Evolutionary conservation across 2,329 filamentous ascomycete genomes (phyloP).

Genomic region (Clonostachys byssicola): DNA sequence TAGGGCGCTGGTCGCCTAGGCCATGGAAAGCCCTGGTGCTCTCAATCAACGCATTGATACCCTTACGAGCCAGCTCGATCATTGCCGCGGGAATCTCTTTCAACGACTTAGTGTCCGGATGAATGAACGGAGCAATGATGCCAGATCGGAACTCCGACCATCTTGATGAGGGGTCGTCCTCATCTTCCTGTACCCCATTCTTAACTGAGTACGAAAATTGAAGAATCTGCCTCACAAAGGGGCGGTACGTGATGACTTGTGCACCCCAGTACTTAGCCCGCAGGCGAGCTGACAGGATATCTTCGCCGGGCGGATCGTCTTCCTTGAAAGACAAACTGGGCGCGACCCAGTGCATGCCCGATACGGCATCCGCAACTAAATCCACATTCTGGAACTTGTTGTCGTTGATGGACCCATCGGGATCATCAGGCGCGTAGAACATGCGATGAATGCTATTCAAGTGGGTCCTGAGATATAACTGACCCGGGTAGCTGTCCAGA

Average conservation of each 20-base stretch:
- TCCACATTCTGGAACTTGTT: constrained; percentile 41
- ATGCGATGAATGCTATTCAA: constrained; percentile 59
- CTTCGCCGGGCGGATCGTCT: constrained; percentile 62
- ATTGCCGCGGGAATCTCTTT: constrained; percentile 39
- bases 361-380: constrained; percentile 36
- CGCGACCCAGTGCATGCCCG: constrained; percentile 40
- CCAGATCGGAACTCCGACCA: constrained; percentile 27
- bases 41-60: constrained; percentile 71
- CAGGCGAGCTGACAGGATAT: constrained; percentile 79
- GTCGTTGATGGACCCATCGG: constrained; percentile 17
- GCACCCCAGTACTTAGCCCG: constrained; percentile 95
- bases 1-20: constrained; percentile 60
- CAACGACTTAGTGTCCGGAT: constrained; percentile 25
- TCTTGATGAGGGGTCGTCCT: constrained; percentile 19
- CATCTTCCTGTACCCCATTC: constrained; percentile 16
- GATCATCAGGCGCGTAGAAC: constrained; percentile 44
- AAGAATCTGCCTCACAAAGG: constrained; percentile 60
- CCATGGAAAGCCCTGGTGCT: constrained; percentile 80
- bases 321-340: constrained; percentile 55
- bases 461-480: constrained; percentile 60
- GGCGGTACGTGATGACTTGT: constrained; percentile 82
- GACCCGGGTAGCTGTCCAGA: constrained; percentile 56
- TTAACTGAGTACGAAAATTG: constrained; percentile 26
- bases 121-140: constrained; percentile 28
- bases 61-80: constrained; percentile 52